Conservation (phyloP, 192 early-diverging fungal species). For the Backusella westeae region DNA sequence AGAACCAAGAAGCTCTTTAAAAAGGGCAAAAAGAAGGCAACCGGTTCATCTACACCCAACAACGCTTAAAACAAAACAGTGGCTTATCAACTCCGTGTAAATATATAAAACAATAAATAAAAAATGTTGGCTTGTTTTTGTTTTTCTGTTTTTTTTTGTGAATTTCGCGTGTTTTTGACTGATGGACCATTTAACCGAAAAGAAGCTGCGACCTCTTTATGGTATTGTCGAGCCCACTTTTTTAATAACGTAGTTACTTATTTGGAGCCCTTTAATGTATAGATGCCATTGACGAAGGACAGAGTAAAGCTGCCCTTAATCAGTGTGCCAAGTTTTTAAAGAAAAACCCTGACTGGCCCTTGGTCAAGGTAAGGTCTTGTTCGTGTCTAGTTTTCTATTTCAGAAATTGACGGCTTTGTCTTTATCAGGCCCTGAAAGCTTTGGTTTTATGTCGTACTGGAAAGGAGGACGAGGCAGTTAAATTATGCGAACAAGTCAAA, state of each 20-base stretch:
- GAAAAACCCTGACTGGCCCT: constrained; percentile 61
- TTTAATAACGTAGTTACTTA: background rate
- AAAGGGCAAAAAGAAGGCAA: background rate
- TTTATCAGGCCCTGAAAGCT: constrained; percentile 68
- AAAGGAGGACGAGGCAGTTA: constrained; percentile 57
- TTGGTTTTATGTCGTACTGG: constrained; percentile 65
- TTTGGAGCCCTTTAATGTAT: background rate
- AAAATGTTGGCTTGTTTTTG: background rate
- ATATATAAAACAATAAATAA: background rate
- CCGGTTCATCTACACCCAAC: no score
- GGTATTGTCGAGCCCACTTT: constrained; percentile 29
- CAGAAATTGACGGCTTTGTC: background rate
- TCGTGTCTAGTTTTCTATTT: background rate
- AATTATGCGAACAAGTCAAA: constrained; percentile 63
- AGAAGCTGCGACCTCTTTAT: constrained; percentile 58
- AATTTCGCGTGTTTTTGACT: background rate
- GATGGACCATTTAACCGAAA: constrained; percentile 38
- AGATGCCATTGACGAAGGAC: constrained; percentile 65
- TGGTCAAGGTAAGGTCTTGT: constrained; percentile 57
- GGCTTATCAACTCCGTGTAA: background rate
- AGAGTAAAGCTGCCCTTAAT: constrained; percentile 63
- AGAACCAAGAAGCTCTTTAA: background rate
- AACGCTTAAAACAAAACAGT: background rate
- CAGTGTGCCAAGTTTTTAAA: constrained; percentile 68
- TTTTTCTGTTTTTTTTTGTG: background rate